Conservation (phyloP, 2,329 filamentous ascomycete genomes). For the Aspergillus novoparasiticus region DNA sequence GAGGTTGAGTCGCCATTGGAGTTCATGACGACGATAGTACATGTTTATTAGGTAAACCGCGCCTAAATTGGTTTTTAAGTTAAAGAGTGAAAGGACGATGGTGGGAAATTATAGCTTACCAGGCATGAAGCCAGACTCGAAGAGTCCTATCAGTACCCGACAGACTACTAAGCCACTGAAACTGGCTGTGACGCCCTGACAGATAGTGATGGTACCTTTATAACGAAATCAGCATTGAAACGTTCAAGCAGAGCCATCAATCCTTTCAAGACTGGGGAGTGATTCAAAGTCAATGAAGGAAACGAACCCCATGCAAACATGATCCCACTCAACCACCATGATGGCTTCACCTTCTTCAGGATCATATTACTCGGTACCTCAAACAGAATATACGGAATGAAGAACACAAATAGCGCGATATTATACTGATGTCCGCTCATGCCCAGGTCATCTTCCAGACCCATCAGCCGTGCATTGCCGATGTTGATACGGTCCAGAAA, state of each 20-base stretch:
- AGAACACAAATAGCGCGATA: constrained; percentile 48
- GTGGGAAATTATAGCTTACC: constrained; percentile 19
- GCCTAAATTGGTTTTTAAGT: constrained; percentile 17
- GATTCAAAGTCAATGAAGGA: background rate
- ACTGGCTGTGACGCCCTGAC: constrained; percentile 44
- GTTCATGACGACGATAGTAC: constrained; percentile 42
- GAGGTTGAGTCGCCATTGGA: constrained; percentile 43
- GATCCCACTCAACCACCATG: constrained; percentile 45
- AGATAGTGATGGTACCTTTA: constrained; percentile 45
- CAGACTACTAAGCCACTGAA: constrained; percentile 44
- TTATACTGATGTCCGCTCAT: constrained; percentile 49
- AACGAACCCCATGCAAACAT: constrained; percentile 44
- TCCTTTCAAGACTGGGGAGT: no score
- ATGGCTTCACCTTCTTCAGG: constrained; percentile 46
- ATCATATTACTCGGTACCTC: constrained; percentile 53
- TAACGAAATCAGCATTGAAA: background rate
- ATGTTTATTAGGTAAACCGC: constrained; percentile 39
- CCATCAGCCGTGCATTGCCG: constrained; percentile 51
- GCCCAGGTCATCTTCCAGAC: constrained; percentile 46
- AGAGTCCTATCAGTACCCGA: constrained; percentile 39
- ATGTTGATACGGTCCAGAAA: constrained; percentile 54
- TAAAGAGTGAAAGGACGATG: background rate
- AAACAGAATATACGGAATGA: constrained; percentile 49
- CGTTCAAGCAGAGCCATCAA: background rate
- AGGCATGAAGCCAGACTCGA: constrained; percentile 43